Evolutionary conservation across 2,329 filamentous ascomycete genomes (phyloP).

Genomic region (Aspergillus sp.): DNA sequence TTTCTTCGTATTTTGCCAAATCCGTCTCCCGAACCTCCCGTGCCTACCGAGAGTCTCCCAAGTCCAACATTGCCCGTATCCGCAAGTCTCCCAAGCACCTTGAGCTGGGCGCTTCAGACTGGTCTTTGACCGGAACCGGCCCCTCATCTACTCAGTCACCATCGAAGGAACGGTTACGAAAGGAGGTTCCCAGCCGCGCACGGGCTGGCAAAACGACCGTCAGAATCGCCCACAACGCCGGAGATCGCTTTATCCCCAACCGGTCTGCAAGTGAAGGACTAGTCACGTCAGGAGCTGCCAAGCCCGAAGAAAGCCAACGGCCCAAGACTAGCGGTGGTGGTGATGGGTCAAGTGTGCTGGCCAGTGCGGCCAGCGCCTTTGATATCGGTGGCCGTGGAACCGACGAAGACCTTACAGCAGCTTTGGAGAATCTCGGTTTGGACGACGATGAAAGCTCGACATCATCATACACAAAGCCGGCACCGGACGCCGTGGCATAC

Average conservation of each 20-base stretch:
- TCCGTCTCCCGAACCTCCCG: constrained; percentile 52
- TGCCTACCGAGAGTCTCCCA: constrained; percentile 82
- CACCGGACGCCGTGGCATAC: constrained; percentile 87
- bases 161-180: constrained; percentile 61
- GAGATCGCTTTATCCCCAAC: constrained; percentile 96
- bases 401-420: constrained; percentile 76
- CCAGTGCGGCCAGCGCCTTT: constrained; percentile 71
- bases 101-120: constrained; percentile 91
- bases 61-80: constrained; percentile 81
- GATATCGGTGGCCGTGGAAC: constrained; percentile 64
- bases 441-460: constrained; percentile 71
- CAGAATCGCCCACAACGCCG: constrained; percentile 69
- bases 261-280: constrained; percentile 87
- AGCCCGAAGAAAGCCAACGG: constrained; percentile 78
- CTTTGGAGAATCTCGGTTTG: constrained; percentile 78
- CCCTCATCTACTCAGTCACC: constrained; percentile 61
- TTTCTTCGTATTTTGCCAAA: constrained; percentile 78
- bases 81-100: constrained; percentile 80
- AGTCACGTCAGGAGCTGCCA: constrained; percentile 77
- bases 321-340: constrained; percentile 70
- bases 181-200: constrained; percentile 57
- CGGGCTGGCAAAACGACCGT: constrained; percentile 72
- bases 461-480: constrained; percentile 74
- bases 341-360: constrained; percentile 76
- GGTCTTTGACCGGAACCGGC: constrained; percentile 84